Percentiles rank a stretch among this genome's conserved stretches.
These are phyloP conservation scores for Blastocystis sp. DNA, from an alignment of 352 stramenopile genomes.

Conservation along the genomic window DNA sequence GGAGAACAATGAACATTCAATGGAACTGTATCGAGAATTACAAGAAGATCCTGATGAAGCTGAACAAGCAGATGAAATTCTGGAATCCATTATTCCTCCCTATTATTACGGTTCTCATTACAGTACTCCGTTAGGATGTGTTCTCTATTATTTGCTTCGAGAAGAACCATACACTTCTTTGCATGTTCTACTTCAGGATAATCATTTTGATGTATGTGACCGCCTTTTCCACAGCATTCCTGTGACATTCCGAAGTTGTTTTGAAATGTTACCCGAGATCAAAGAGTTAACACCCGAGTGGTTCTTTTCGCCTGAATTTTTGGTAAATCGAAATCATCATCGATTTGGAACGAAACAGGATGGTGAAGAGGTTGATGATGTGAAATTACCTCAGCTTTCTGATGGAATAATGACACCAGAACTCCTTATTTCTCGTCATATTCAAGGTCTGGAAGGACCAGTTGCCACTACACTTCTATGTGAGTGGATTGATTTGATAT, in stretches of 20 bases:
- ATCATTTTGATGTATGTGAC: conserved; percentile 93
- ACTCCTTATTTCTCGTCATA: conserved; percentile 87
- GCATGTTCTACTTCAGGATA: conserved; percentile 83
- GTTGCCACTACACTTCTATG: conserved; percentile 88
- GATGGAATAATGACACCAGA: conserved; percentile 72
- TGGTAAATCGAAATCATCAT: conserved; percentile 87
- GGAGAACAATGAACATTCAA: conserved; percentile 63
- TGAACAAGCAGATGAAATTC: conserved; percentile 75
- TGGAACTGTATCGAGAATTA: conserved; percentile 64
- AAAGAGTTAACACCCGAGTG: conserved; percentile 98
- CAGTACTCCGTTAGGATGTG: conserved; percentile 86
- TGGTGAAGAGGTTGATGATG: conserved; percentile 56
- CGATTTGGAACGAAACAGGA: conserved; percentile 83
- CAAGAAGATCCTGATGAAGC: conserved; percentile 71
- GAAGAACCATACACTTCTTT: conserved; percentile 88
- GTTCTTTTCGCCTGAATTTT: conserved; percentile 82
- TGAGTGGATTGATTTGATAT: conserved; percentile 97
- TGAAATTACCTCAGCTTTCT: neutral
- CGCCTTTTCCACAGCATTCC: conserved; percentile 86
- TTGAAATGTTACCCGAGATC: conserved; percentile 81
- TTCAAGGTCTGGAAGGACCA: conserved; percentile 89
- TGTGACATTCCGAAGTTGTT: conserved; percentile 90
- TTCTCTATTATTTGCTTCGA: conserved; percentile 91
- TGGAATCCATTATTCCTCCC: conserved; percentile 74
- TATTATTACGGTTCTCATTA: conserved; percentile 89